These are phyloP conservation scores for Linnemannia hyalina DNA, from an alignment of 192 early-diverging fungal genomes.

Conservation along the genomic window DNA sequence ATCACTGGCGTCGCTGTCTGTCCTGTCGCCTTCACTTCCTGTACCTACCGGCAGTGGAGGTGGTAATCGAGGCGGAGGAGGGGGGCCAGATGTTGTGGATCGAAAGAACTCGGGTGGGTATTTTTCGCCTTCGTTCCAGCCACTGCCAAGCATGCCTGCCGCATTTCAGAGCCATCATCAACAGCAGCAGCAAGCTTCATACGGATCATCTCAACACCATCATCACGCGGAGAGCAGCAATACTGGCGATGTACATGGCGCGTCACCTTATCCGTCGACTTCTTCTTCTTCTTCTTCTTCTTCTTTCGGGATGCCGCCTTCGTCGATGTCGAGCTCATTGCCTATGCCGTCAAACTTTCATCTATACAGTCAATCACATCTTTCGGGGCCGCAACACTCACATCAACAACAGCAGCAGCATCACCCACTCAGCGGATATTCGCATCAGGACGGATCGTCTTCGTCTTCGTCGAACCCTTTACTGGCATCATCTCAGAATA, in stretches of 20 bases:
- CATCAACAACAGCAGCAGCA: constrained; percentile 17
- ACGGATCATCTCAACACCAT: background rate
- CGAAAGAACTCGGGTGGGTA: constrained; percentile 11
- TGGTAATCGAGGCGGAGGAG: background rate
- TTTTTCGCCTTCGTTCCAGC: constrained; percentile 23
- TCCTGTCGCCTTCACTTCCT: constrained; percentile 19
- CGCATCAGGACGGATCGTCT: background rate
- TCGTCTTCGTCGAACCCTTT: background rate
- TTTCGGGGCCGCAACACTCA: background rate
- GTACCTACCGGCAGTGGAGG: background rate
- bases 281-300: background rate
- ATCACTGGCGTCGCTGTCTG: constrained; percentile 28
- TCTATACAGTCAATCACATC: background rate
- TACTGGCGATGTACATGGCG: background rate
- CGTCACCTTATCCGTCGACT: background rate
- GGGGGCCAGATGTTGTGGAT: background rate
- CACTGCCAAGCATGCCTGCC: constrained; percentile 6
- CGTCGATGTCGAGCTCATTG: background rate
- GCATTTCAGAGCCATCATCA: constrained; percentile 21
- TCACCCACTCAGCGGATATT: background rate
- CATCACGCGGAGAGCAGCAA: background rate
- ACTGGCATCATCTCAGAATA: background rate
- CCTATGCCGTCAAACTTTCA: background rate
- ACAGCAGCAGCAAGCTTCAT: background rate
- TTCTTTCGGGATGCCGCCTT: background rate